Evolutionary conservation across 176 grass and related monocot genomes (phyloP), one percentile per base, ranked within the genome.

Genomic region (Alloteropsis semialata): DNA sequence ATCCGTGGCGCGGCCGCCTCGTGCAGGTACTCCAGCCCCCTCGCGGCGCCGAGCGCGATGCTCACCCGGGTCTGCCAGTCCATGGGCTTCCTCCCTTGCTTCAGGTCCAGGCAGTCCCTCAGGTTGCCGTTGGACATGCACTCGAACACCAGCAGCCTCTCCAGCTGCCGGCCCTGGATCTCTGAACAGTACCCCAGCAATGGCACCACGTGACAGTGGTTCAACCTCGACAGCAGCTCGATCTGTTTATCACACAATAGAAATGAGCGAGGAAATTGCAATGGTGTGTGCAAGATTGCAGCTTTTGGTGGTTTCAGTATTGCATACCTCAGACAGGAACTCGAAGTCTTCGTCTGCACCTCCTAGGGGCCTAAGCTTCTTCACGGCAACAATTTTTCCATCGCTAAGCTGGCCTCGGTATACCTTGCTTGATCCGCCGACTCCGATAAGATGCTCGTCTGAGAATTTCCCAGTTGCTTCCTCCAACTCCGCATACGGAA

Each of bases 1-100:
- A 98, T 98, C 60, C 93, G 88, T 1, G 96, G 91, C 32, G 96
- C 96, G 1, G 96, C 96, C 15, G 96, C 96, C 89, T 98, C 96
- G 59, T 98, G 96, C 25, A 98, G 87, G 87, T 98, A 98, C 80
- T 98, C 96, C 37, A 98, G 76, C 15, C 96, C 96, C 63, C 85
- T 98, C 15, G 96, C 96, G 6, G 76, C 91, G 27, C 93, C 96
- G 5, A 96, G 81, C 19, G 96, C 96, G 53, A 98, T 51, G 62
- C 82, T 30, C 22, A 98, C 89, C 8, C 96, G 85, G 22, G 93
- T 93, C 86, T 89, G 81, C 96, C 96, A 98, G 38, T 95, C 91
- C 96, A 96, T 84, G 29, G 93, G 74, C 77, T 89, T 84, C 80
- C 66, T 88, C 9, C 83, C 92, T 69, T 87, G 68, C 80, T 83